Evolutionary conservation across 305 asterid species (phyloP).

Genomic region (Fraxinus nigra): DNA sequence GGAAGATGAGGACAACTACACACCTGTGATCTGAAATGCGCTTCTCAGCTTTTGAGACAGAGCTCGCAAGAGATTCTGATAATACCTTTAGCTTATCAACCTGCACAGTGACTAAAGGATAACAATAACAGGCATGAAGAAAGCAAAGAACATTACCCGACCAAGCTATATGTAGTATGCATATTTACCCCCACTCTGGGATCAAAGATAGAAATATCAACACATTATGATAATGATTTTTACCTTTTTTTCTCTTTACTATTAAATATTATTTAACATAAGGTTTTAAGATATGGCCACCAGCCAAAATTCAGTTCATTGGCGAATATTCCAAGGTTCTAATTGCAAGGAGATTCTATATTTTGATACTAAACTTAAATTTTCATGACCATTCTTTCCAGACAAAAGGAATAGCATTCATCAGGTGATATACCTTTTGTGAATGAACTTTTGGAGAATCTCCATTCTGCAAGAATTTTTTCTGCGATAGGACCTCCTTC

Average conservation of each 20-base stretch:
- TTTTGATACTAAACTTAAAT: neutral
- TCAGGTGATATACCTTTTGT: slow-evolving; percentile 48
- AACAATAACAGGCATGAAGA: slow-evolving; percentile 1
- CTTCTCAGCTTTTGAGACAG: slow-evolving; percentile 68
- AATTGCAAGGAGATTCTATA: neutral
- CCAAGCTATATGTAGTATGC: neutral
- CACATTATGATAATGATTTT: neutral
- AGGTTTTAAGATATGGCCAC: neutral
- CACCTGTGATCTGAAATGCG: slow-evolving; percentile 82
- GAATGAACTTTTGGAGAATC: slow-evolving; percentile 41
- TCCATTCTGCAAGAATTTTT: slow-evolving; percentile 49
- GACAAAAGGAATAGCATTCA: slow-evolving; percentile 7
- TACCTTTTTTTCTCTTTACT: neutral
- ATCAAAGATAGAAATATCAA: slow-evolving; percentile 10
- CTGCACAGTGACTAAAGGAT: slow-evolving; percentile 42
- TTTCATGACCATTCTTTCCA: neutral
- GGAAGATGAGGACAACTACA: slow-evolving; percentile 19
- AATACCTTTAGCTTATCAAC: slow-evolving; percentile 78
- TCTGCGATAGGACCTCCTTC: slow-evolving; percentile 59
- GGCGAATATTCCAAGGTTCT: neutral
- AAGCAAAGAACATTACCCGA: slow-evolving; percentile 5
- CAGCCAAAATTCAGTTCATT: neutral
- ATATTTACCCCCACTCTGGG: neutral
- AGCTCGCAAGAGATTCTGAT: slow-evolving; percentile 86
- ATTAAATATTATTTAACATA: neutral